Evolutionary conservation across 2,329 filamentous ascomycete genomes (phyloP).

Genomic region (Atkinsonella hypoxylon): DNA sequence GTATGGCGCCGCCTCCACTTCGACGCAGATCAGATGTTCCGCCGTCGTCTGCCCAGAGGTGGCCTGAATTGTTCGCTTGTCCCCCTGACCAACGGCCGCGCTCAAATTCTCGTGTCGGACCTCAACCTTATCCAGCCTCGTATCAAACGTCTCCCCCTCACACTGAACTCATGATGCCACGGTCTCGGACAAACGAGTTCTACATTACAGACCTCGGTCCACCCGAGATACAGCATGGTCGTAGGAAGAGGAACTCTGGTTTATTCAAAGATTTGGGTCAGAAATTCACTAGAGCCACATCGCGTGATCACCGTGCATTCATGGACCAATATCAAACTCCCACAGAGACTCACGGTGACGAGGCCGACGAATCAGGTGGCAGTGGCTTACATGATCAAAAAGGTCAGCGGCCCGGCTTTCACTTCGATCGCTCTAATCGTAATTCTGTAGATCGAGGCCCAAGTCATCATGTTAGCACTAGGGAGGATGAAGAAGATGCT

Average conservation of each 20-base stretch:
- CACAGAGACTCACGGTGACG: constrained; percentile 22
- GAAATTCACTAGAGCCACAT: constrained; percentile 24
- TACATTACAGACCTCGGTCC: constrained; percentile 24
- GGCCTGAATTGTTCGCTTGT: constrained; percentile 32
- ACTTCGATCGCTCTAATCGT: constrained; percentile 19
- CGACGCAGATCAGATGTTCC: constrained; percentile 26
- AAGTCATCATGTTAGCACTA: not conserved
- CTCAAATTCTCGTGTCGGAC: constrained; percentile 5
- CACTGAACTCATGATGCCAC: constrained; percentile 22
- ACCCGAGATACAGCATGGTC: constrained; percentile 23
- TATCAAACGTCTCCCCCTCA: constrained; percentile 9
- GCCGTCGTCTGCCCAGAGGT: constrained; percentile 38
- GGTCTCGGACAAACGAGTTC: constrained; percentile 27
- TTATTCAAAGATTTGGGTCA: constrained; percentile 41
- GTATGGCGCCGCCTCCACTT: not conserved
- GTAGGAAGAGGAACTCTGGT: constrained; percentile 26
- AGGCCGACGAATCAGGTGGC: constrained; percentile 27
- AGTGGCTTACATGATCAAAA: constrained; percentile 25
- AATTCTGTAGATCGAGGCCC: constrained; percentile 12
- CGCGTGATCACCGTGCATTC: constrained; percentile 20
- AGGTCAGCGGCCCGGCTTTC: constrained; percentile 26
- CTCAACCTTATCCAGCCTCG: constrained; percentile 9
- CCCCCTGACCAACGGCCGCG: constrained; percentile 6
- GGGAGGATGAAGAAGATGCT: constrained; percentile 5
- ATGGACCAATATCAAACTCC: constrained; percentile 11